Conservation (phyloP, 352 stramenopile genomes). For the Pythium aristosporum region DNA sequence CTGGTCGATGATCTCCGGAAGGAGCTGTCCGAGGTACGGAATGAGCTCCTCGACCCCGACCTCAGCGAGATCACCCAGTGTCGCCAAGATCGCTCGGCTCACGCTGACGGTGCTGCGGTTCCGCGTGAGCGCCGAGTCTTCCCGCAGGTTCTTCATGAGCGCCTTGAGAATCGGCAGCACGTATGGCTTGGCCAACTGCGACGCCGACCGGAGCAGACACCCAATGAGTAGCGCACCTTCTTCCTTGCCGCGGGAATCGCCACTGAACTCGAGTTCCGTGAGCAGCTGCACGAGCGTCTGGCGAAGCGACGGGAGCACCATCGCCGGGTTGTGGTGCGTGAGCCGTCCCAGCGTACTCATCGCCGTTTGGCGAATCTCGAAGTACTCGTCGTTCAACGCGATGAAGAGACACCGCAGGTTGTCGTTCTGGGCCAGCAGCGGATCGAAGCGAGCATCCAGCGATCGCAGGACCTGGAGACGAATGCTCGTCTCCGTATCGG, state of each 20-base stretch:
- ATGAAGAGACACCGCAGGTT: conserved; percentile 88
- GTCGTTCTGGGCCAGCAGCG: conserved; percentile 75
- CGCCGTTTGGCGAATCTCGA: conserved; percentile 85
- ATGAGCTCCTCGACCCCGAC: conserved; percentile 78
- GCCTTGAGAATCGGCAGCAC: conserved; percentile 83
- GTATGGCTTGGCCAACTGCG: conserved; percentile 79
- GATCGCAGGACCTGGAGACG: conserved; percentile 77
- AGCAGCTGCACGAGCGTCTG: conserved; percentile 87
- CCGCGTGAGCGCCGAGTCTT: conserved; percentile 74
- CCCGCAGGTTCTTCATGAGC: conserved; percentile 86
- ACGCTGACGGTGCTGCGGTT: conserved; percentile 77
- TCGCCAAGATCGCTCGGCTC: conserved; percentile 84
- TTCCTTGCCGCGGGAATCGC: conserved; percentile 78
- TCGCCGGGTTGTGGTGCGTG: conserved; percentile 84
- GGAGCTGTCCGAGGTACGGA: conserved; percentile 77
- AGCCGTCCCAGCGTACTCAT: conserved; percentile 86
- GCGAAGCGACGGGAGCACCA: conserved; percentile 75
- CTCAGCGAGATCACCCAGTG: conserved; percentile 75
- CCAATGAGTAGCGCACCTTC: conserved; percentile 81
- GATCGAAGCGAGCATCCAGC: conserved; percentile 80
- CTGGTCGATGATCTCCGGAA: conserved; percentile 87
- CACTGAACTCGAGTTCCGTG: conserved; percentile 83
- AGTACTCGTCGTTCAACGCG: conserved; percentile 83
- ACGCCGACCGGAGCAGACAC: conserved; percentile 75
- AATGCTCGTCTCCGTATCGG: conserved; percentile 85